Evolutionary conservation across 1,139 yeast genomes (phyloP).

Genomic region (Saccharomyces hybrid): DNA sequence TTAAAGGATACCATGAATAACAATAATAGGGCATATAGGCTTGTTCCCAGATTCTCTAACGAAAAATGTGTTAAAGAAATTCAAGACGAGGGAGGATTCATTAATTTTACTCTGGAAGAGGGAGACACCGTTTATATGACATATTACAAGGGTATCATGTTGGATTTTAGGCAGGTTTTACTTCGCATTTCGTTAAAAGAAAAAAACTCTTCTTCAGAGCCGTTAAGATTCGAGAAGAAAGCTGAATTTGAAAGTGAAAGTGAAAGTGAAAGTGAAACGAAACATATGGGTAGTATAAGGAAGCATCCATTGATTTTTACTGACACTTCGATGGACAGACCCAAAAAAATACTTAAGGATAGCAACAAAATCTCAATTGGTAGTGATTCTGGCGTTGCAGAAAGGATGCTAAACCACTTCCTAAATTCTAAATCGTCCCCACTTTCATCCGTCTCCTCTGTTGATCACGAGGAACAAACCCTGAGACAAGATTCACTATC

Average conservation of each 20-base stretch:
- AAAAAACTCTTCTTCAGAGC: background rate
- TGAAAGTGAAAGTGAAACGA: background rate
- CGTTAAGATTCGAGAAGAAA: background rate
- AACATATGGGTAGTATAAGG: background rate
- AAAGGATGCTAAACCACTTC: background rate
- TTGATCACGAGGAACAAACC: background rate
- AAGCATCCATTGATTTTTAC: background rate
- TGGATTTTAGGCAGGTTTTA: conserved; percentile 45
- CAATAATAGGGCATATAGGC: conserved; percentile 8
- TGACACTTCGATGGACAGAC: background rate
- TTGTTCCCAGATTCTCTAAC: background rate
- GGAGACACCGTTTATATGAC: conserved; percentile 55
- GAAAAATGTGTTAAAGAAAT: background rate
- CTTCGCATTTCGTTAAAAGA: conserved; percentile 2
- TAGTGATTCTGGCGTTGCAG: background rate
- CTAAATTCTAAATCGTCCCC: background rate
- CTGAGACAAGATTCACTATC: background rate
- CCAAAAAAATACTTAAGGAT: conserved; percentile 1
- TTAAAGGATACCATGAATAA: conserved; percentile 1
- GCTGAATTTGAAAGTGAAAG: background rate
- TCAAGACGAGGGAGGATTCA: conserved; percentile 14
- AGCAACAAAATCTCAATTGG: background rate
- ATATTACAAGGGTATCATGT: conserved; percentile 42
- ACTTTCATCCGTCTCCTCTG: background rate
- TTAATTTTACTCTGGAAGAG: conserved; percentile 47